Evolutionary conservation across 306 rosid genomes (phyloP).

Genomic region (Abrus precatorius): DNA sequence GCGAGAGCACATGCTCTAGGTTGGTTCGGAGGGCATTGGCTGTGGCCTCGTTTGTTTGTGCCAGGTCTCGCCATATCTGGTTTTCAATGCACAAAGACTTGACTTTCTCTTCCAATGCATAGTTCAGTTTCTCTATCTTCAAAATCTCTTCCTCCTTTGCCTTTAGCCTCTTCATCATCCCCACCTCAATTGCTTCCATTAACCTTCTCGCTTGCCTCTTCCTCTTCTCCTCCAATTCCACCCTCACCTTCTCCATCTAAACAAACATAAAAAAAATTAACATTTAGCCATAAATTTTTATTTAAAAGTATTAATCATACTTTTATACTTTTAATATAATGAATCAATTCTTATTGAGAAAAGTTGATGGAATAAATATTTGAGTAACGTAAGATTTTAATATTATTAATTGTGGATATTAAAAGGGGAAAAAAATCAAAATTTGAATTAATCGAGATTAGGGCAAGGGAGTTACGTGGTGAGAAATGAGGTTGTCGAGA

Average conservation of each 20-base stretch:
- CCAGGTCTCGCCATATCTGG: constrained; percentile 85
- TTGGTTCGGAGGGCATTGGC: constrained; percentile 73
- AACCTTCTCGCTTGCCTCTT: constrained; percentile 67
- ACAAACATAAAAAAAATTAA: not conserved
- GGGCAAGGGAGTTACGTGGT: constrained; percentile 49
- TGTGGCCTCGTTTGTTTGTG: constrained; percentile 81
- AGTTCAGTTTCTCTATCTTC: constrained; percentile 68
- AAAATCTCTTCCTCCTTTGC: constrained; percentile 73
- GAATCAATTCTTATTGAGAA: too few species aligned
- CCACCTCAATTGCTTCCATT: constrained; percentile 63
- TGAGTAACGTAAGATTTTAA: too few species aligned
- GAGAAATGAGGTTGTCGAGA: constrained; percentile 63
- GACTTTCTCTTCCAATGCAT: constrained; percentile 69
- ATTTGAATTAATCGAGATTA: not conserved
- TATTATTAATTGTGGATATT: too few species aligned
- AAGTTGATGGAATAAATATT: too few species aligned
- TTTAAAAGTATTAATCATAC: too few species aligned
- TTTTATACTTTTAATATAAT: too few species aligned
- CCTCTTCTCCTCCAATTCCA: constrained; percentile 73
- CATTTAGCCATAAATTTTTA: too few species aligned
- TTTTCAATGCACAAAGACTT: constrained; percentile 70
- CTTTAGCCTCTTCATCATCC: constrained; percentile 63
- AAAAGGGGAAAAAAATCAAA: not conserved
- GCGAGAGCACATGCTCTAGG: constrained; percentile 67
- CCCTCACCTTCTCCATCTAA: constrained; percentile 80